These are phyloP conservation scores for Linnemannia elongata DNA, from an alignment of 192 early-diverging fungal genomes.

Conservation along the genomic window DNA sequence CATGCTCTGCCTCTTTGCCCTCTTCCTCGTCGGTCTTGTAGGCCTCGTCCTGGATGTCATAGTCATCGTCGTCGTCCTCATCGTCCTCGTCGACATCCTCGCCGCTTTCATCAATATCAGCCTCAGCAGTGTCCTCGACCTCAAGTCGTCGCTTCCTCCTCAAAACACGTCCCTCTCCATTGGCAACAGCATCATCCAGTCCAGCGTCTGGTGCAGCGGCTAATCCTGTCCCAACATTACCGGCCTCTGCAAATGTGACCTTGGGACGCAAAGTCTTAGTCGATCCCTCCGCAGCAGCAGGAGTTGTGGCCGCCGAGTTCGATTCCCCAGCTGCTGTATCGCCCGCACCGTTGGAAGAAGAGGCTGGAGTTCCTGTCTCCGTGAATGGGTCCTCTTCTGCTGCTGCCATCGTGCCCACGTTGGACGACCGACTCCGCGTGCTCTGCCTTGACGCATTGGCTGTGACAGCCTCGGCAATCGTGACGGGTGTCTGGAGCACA, in stretches of 20 bases:
- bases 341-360: not conserved
- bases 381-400: not conserved
- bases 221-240: not conserved
- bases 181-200: not conserved
- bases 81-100: constrained; percentile 50
- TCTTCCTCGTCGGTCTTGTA: constrained; percentile 44
- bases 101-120: constrained; percentile 10
- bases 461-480: not conserved
- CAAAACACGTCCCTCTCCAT: not conserved
- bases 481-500: not conserved
- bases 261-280: not conserved
- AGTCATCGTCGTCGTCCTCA: constrained; percentile 43
- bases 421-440: not conserved
- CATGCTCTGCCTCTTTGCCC: constrained; percentile 12
- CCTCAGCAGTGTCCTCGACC: constrained; percentile 23
- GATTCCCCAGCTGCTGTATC: not conserved
- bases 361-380: not conserved
- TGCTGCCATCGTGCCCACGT: not conserved
- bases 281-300: not conserved
- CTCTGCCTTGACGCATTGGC: not conserved
- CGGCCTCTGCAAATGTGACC: constrained; percentile 9
- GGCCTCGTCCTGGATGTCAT: constrained; percentile 32
- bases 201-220: not conserved
- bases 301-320: not conserved
- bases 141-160: constrained; percentile 14